phyloP scores from a whole-genome alignment of 345 rosid genomes.

The Excoecaria agallocha region DNA sequence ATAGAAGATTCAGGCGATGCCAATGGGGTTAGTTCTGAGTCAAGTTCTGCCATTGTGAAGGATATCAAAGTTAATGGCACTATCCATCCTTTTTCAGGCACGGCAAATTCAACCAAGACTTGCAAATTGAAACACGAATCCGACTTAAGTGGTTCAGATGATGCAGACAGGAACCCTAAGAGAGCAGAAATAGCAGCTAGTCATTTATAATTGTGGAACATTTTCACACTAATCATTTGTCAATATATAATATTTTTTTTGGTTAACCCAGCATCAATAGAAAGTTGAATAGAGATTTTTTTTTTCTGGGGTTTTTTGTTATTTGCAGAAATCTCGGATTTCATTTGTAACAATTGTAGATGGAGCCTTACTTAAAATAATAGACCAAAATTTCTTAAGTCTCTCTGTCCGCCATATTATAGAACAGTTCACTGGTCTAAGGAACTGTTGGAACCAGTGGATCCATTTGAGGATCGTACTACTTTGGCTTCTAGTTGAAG shows the following conservation, averaged over 20 bases:
- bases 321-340: constrained; percentile 48
- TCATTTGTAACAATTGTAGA: constrained; percentile 23
- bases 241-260: constrained; percentile 13
- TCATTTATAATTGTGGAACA: constrained; percentile 8
- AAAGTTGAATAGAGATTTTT: constrained; percentile 17
- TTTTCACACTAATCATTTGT: constrained; percentile 22
- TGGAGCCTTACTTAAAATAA: constrained; percentile 8
- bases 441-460: background rate
- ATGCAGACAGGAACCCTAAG: constrained; percentile 10
- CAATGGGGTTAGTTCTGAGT: background rate
- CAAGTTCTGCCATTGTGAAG: constrained; percentile 12
- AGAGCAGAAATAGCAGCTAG: constrained; percentile 23
- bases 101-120: constrained; percentile 13
- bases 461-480: background rate
- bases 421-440: background rate
- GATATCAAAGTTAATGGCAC: constrained; percentile 22
- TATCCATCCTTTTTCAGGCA: constrained; percentile 1
- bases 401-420: background rate
- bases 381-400: background rate
- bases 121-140: constrained; percentile 21
- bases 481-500: too few species aligned
- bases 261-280: constrained; percentile 24
- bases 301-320: constrained; percentile 43
- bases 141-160: constrained; percentile 14
- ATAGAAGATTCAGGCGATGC: constrained; percentile 9